Conservation (phyloP, 2,329 filamentous ascomycete genomes). For the Epichloe elymi region DNA sequence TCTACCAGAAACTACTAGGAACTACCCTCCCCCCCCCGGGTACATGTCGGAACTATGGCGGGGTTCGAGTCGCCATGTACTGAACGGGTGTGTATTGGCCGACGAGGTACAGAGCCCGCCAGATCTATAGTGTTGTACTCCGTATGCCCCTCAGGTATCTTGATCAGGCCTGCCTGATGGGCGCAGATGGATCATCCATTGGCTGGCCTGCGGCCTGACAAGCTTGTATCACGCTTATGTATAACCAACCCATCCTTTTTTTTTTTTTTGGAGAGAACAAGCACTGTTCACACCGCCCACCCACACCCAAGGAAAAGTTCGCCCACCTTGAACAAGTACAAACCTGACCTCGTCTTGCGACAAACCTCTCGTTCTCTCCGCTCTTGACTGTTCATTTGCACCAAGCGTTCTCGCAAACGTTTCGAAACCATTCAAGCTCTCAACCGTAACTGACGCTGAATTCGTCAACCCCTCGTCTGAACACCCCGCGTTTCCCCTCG, state of each 20-base stretch:
- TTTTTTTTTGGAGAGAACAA: background rate
- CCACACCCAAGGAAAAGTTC: constrained; percentile 3
- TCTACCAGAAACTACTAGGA: constrained; percentile 3
- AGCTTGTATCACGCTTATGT: background rate
- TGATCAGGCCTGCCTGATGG: background rate
- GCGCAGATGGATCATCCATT: background rate
- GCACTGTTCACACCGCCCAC: constrained; percentile 2
- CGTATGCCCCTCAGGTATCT: background rate
- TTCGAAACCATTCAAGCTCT: background rate
- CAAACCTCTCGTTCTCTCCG: background rate
- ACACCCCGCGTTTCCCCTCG: constrained; percentile 1
- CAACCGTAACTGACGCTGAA: background rate
- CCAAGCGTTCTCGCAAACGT: background rate
- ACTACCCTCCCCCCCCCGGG: background rate
- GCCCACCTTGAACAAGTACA: background rate
- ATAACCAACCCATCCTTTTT: background rate
- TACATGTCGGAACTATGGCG: background rate
- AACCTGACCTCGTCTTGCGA: background rate
- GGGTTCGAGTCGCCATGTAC: background rate
- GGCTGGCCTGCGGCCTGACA: background rate
- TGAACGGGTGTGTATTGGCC: background rate
- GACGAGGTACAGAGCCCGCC: background rate
- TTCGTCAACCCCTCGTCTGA: background rate
- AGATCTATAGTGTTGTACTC: background rate
- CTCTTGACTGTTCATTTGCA: background rate